These are phyloP conservation scores for Oryza coarctata DNA, from an alignment of 176 grass and related monocot species.

Conservation along the genomic window DNA sequence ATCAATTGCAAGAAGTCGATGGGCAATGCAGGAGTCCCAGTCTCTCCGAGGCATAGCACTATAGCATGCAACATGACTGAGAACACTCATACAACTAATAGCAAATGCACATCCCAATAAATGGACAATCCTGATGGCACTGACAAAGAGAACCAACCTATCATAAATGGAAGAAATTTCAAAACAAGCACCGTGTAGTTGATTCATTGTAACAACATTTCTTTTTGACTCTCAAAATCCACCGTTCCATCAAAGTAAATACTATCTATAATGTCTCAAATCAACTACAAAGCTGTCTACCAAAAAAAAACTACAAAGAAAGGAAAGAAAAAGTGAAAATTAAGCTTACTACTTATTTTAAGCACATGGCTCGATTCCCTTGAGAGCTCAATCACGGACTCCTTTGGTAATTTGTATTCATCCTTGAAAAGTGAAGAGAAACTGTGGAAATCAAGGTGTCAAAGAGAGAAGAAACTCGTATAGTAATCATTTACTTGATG, in stretches of 20 bases:
- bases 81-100: neutral
- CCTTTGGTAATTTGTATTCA: conserved; percentile 84
- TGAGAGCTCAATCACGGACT: conserved; percentile 89
- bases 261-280: neutral
- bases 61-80: neutral
- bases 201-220: conserved; percentile 16
- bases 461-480: conserved; percentile 1
- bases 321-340: neutral
- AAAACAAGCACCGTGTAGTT: conserved; percentile 75
- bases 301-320: neutral
- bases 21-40: neutral
- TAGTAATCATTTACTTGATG: neutral
- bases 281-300: neutral
- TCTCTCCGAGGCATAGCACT: conserved; percentile 15
- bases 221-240: neutral
- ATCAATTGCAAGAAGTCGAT: neutral
- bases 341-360: conserved; percentile 72
- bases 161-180: conserved; percentile 98
- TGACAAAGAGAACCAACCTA: conserved; percentile 89
- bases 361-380: conserved; percentile 85
- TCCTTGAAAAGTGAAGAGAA: conserved; percentile 93
- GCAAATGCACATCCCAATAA: conserved; percentile 75
- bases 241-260: neutral
- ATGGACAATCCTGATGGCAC: conserved; percentile 96
- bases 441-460: conserved; percentile 41